A percentile compares a stretch with the other conserved stretches of the same genome.
phyloP scores from a whole-genome alignment of 2,329 filamentous ascomycete genomes.

The Aspergillus hortae region DNA sequence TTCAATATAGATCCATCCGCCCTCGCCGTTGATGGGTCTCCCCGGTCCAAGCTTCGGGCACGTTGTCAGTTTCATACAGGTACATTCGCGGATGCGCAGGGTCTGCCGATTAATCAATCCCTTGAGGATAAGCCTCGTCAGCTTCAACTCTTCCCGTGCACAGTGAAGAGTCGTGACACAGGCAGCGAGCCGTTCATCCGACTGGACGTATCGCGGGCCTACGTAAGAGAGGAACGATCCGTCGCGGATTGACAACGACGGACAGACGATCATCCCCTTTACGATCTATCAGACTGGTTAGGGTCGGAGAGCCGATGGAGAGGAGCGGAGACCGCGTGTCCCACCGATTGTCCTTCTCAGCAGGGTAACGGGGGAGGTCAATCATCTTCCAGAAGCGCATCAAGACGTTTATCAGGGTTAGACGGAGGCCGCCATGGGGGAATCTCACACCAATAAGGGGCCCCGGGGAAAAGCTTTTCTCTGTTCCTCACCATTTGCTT shows the following conservation, averaged over 20 bases:
- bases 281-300: constrained; percentile 11
- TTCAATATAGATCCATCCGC: neutral
- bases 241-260: constrained; percentile 1
- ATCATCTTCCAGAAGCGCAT: constrained; percentile 15
- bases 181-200: neutral
- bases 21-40: neutral
- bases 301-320: constrained; percentile 4
- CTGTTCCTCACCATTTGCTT: neutral
- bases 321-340: constrained; percentile 12
- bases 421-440: neutral
- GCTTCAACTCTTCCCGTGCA: neutral
- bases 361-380: constrained; percentile 17
- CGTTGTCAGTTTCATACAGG: neutral
- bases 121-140: neutral
- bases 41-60: neutral
- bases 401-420: constrained; percentile 4
- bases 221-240: neutral
- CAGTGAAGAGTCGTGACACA: no score
- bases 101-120: neutral
- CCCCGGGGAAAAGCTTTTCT: constrained; percentile 8
- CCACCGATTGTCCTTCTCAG: constrained; percentile 28
- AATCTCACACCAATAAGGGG: neutral
- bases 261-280: constrained; percentile 8
- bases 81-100: neutral
- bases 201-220: neutral